Conservation (phyloP, 352 stramenopile species). For the Phytophthora pseudosyringae region DNA sequence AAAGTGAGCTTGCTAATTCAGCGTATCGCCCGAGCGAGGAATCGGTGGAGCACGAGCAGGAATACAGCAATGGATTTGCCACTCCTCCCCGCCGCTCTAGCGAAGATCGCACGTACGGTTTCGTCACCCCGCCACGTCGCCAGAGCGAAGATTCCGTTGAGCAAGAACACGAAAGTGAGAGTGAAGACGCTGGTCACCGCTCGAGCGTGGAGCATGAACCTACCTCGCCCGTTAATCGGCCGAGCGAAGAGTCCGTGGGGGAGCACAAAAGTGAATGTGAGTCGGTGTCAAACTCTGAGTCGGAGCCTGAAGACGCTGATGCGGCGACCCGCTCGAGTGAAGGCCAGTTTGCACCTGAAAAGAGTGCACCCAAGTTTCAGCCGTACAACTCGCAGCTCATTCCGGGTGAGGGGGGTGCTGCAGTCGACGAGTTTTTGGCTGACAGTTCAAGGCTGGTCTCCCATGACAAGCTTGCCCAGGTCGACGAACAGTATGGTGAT, state of each 20-base stretch:
- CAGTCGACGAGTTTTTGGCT: slow-evolving; percentile 38
- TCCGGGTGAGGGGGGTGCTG: slow-evolving; percentile 23
- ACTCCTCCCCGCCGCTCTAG: slow-evolving; percentile 7
- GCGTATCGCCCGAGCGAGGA: slow-evolving; percentile 9
- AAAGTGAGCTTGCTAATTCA: not conserved
- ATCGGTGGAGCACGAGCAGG: not conserved
- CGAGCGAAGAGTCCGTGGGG: slow-evolving; percentile 12
- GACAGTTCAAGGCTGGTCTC: slow-evolving; percentile 17
- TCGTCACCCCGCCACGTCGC: not conserved
- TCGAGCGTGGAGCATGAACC: slow-evolving; percentile 8
- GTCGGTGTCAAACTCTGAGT: slow-evolving; percentile 17
- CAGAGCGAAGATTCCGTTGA: slow-evolving; percentile 8
- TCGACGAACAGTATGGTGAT: slow-evolving; percentile 17
- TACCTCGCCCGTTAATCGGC: slow-evolving; percentile 1
- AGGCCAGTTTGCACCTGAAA: slow-evolving; percentile 18
- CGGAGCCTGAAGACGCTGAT: slow-evolving; percentile 20
- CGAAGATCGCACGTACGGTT: slow-evolving; percentile 1
- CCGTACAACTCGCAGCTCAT: slow-evolving; percentile 32
- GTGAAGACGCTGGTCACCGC: slow-evolving; percentile 31
- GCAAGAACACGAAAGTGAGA: slow-evolving; percentile 31
- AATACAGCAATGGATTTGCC: not conserved
- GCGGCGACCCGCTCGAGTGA: slow-evolving; percentile 14
- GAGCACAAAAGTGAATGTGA: slow-evolving; percentile 18
- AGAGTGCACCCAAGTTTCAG: slow-evolving; percentile 21
- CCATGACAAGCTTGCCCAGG: slow-evolving; percentile 23